These are phyloP conservation scores for Limonium bicolor DNA, from an alignment of 148 eudicot species.

Conservation along the genomic window DNA sequence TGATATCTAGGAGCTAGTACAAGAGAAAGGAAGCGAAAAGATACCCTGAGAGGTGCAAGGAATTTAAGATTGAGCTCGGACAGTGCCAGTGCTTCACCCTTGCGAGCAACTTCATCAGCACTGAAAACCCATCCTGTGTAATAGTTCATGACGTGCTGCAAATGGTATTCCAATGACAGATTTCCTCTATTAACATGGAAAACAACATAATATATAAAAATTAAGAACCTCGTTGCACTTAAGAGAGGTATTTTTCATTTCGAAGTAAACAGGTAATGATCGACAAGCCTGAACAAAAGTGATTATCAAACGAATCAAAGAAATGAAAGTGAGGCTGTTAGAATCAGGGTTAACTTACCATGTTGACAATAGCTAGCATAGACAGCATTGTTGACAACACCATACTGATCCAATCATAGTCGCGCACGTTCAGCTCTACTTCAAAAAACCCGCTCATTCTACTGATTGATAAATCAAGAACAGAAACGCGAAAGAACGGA, in stretches of 20 bases:
- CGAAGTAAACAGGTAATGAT: too few relatives aligned
- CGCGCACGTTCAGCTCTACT: slow-evolving; percentile 67
- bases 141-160: slow-evolving; percentile 65
- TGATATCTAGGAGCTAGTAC: not conserved
- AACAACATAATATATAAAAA: slow-evolving; percentile 2
- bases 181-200: too few relatives aligned
- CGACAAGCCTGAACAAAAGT: too few relatives aligned
- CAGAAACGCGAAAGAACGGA: not conserved
- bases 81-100: slow-evolving; percentile 69
- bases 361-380: slow-evolving; percentile 83
- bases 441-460: slow-evolving; percentile 51
- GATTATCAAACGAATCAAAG: too few relatives aligned
- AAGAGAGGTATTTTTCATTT: too few relatives aligned
- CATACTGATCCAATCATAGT: slow-evolving; percentile 89
- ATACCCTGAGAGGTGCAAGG: slow-evolving; percentile 75
- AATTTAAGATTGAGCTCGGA: slow-evolving; percentile 70
- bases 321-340: too few relatives aligned
- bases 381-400: slow-evolving; percentile 88
- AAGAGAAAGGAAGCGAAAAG: not conserved
- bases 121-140: slow-evolving; percentile 57
- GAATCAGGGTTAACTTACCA: too few relatives aligned
- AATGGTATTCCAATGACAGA: too few relatives aligned
- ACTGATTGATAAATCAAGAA: slow-evolving; percentile 10
- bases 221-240: too few relatives aligned
- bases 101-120: slow-evolving; percentile 65